phyloP scores from a whole-genome alignment of 352 stramenopile species.

The Phytophthora kernoviae region DNA sequence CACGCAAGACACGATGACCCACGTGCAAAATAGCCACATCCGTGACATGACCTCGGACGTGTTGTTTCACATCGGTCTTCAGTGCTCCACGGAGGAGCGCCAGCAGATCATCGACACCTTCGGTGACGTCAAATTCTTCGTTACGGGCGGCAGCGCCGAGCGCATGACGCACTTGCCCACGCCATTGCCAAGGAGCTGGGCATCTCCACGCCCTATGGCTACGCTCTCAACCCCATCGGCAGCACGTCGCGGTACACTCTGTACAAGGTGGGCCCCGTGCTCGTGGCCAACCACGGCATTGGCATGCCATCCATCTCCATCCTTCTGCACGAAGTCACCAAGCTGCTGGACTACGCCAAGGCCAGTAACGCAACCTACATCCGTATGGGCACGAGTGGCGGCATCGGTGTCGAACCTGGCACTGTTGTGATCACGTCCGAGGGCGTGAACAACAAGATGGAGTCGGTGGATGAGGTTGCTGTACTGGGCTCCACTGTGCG shows the following conservation, averaged over 20 bases:
- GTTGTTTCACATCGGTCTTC: slow-evolving; percentile 80
- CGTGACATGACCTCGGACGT: slow-evolving; percentile 65
- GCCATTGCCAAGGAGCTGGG: slow-evolving; percentile 57
- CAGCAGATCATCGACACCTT: slow-evolving; percentile 55
- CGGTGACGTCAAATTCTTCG: slow-evolving; percentile 81
- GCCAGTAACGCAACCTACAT: slow-evolving; percentile 66
- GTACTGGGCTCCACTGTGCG: slow-evolving; percentile 59
- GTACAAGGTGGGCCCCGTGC: slow-evolving; percentile 82
- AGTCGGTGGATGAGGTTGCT: slow-evolving; percentile 67
- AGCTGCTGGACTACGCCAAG: slow-evolving; percentile 79
- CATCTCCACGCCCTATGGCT: slow-evolving; percentile 69
- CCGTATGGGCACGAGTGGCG: slow-evolving; percentile 83
- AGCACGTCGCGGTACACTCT: slow-evolving; percentile 76
- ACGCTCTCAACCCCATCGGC: slow-evolving; percentile 62
- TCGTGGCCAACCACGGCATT: slow-evolving; percentile 85
- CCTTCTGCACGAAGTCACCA: slow-evolving; percentile 83
- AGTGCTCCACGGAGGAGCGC: slow-evolving; percentile 54
- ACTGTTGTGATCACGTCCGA: slow-evolving; percentile 86
- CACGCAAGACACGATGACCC: slow-evolving; percentile 22
- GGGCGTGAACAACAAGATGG: slow-evolving; percentile 82
- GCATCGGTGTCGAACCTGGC: slow-evolving; percentile 73
- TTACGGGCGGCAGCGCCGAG: slow-evolving; percentile 71
- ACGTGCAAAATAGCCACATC: slow-evolving; percentile 73
- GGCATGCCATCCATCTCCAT: slow-evolving; percentile 84
- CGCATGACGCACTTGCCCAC: slow-evolving; percentile 74